Percentiles rank a stretch among this genome's conserved stretches.
Evolutionary conservation across 2,329 filamentous ascomycete species (phyloP).

Genomic region (Aspergillus phoenicis): DNA sequence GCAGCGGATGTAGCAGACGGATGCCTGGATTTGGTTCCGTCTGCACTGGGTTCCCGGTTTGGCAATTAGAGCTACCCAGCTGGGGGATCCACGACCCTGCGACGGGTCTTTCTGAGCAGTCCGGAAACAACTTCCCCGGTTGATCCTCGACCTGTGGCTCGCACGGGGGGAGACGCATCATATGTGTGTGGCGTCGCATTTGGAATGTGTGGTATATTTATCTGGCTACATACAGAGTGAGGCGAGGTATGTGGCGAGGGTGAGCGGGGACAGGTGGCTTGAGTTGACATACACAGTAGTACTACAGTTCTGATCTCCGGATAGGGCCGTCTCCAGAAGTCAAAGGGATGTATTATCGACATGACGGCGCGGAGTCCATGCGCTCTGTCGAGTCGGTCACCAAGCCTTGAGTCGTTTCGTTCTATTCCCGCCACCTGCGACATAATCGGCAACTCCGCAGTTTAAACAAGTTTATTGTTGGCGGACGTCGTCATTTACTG

Average conservation of each 20-base stretch:
- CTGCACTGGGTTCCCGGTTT: conserved; percentile 10
- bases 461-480: too few relatives aligned
- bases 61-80: neutral
- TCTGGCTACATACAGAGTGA: neutral
- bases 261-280: neutral
- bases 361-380: neutral
- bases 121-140: neutral
- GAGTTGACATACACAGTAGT: neutral
- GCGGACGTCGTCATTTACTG: neutral
- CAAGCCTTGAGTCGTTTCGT: neutral
- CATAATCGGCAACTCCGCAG: neutral
- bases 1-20: conserved; percentile 17
- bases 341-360: neutral
- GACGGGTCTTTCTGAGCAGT: neutral
- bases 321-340: neutral
- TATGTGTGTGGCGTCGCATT: neutral
- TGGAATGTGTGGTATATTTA: neutral
- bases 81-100: neutral
- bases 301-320: neutral
- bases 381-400: neutral
- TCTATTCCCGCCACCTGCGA: neutral
- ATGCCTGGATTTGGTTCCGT: neutral
- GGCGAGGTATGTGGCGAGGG: neutral
- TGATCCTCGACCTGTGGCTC: neutral
- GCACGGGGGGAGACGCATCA: neutral